Percentiles rank a stretch among this genome's conserved stretches.
These are phyloP conservation scores for Colletotrichum echinochloae DNA, from an alignment of 2,329 filamentous ascomycete genomes.

Conservation along the genomic window DNA sequence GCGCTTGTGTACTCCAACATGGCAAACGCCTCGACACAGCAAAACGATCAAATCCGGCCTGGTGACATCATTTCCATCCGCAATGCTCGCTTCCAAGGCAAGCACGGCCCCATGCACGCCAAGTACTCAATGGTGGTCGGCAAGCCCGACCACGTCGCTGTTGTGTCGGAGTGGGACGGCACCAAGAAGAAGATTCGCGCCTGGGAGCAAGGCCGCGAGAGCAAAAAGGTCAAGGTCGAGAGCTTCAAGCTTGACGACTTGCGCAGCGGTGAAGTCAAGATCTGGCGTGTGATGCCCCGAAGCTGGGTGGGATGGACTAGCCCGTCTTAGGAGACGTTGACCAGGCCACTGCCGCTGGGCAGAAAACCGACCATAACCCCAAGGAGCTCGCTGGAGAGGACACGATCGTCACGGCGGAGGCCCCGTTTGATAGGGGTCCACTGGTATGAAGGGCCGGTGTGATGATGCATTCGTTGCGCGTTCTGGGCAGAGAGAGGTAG, in stretches of 20 bases:
- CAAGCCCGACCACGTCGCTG: constrained; percentile 86
- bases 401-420: constrained; percentile 1
- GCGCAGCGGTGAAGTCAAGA: constrained; percentile 92
- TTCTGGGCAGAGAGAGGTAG: constrained; percentile 19
- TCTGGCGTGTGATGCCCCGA: constrained; percentile 94
- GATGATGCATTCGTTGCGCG: constrained; percentile 32
- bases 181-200: constrained; percentile 97
- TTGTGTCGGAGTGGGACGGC: constrained; percentile 97
- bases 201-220: constrained; percentile 96
- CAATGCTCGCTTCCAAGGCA: constrained; percentile 94
- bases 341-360: constrained; percentile 10
- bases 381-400: constrained; percentile 15
- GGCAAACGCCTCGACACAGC: constrained; percentile 90
- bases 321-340: constrained; percentile 61
- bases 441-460: constrained; percentile 22
- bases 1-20: constrained; percentile 95
- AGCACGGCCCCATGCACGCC: constrained; percentile 93
- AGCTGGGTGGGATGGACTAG: constrained; percentile 92
- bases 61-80: constrained; percentile 94
- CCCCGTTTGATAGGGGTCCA: background rate
- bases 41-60: constrained; percentile 91
- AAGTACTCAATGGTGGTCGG: constrained; percentile 93
- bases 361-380: constrained; percentile 23
- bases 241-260: constrained; percentile 95
- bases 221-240: constrained; percentile 92